A percentile compares a stretch with the other conserved stretches of the same genome.
These are phyloP conservation scores for Hygrophila difformis DNA, from an alignment of 257 asterid species.

Conservation along the genomic window DNA sequence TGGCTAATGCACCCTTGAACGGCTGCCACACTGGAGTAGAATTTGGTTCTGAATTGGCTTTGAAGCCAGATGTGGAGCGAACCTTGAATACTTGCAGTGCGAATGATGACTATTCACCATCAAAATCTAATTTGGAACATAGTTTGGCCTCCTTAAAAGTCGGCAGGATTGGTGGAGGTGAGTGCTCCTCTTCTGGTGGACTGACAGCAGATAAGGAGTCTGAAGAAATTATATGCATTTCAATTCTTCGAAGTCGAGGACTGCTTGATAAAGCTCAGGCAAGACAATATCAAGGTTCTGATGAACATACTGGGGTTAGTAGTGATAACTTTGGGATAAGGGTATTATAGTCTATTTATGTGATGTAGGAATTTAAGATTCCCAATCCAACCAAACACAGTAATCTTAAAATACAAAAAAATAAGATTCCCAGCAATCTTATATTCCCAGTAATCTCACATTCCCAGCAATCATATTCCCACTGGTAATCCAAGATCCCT, in stretches of 20 bases:
- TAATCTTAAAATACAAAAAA: no score
- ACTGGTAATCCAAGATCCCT: no score
- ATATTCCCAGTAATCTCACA: no score
- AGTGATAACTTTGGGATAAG: conserved; percentile 24
- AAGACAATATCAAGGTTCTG: conserved; percentile 22
- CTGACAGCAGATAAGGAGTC: conserved; percentile 28
- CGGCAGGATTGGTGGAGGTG: conserved; percentile 42
- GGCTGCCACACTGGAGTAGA: conserved; percentile 24
- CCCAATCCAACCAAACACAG: no score
- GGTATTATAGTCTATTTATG: no score
- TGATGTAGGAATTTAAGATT: no score
- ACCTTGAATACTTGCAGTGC: conserved; percentile 25
- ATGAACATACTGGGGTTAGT: conserved; percentile 16
- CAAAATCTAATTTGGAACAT: conserved; percentile 44
- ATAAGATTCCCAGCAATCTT: no score
- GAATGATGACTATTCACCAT: conserved; percentile 54
- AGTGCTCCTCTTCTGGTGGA: conserved; percentile 73
- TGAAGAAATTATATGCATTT: conserved; percentile 42
- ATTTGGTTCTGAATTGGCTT: conserved; percentile 37
- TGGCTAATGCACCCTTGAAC: conserved; percentile 28
- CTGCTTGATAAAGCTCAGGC: conserved; percentile 30
- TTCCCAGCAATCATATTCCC: no score
- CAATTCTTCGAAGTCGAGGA: conserved; percentile 53
- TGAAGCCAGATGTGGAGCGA: conserved; percentile 27
- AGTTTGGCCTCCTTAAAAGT: conserved; percentile 33